Conservation (phyloP, 192 early-diverging fungal species). For the Coemansia pectinata region DNA sequence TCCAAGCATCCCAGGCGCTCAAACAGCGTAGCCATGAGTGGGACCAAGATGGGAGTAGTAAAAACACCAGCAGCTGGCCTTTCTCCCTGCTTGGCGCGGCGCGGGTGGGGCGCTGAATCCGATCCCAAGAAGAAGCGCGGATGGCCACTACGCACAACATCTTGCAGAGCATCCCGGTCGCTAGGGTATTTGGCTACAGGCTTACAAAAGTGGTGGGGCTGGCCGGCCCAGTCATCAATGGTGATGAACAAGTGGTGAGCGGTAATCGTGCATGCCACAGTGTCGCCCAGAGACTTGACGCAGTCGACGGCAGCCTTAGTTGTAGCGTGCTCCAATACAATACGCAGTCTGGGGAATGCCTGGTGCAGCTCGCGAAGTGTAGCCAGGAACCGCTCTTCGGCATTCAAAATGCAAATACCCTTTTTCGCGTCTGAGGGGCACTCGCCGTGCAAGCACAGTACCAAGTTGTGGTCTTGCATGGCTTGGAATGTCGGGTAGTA, state of each 20-base stretch:
- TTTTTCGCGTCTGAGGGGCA: constrained; percentile 82
- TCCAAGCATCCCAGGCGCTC: constrained; percentile 85
- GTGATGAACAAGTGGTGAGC: constrained; percentile 90
- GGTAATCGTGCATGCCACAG: constrained; percentile 93
- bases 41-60: constrained; percentile 80
- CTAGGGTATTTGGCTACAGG: constrained; percentile 96
- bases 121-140: constrained; percentile 97
- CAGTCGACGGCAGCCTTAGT: constrained; percentile 90
- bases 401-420: constrained; percentile 93
- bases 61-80: constrained; percentile 87
- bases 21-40: constrained; percentile 87
- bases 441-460: constrained; percentile 96
- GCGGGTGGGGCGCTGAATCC: constrained; percentile 95
- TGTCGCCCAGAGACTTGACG: constrained; percentile 86
- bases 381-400: constrained; percentile 88
- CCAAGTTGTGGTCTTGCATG: constrained; percentile 93
- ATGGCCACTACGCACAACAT: constrained; percentile 81
- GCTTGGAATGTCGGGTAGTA: constrained; percentile 95
- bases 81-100: constrained; percentile 79
- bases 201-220: constrained; percentile 97
- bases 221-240: constrained; percentile 98
- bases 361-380: constrained; percentile 82
- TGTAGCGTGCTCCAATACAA: constrained; percentile 97
- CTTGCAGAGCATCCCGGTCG: constrained; percentile 86
- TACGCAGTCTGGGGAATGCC: constrained; percentile 91